phyloP scores from a whole-genome alignment of 805 yeast genomes.

The Wickerhamiella musiphila region DNA sequence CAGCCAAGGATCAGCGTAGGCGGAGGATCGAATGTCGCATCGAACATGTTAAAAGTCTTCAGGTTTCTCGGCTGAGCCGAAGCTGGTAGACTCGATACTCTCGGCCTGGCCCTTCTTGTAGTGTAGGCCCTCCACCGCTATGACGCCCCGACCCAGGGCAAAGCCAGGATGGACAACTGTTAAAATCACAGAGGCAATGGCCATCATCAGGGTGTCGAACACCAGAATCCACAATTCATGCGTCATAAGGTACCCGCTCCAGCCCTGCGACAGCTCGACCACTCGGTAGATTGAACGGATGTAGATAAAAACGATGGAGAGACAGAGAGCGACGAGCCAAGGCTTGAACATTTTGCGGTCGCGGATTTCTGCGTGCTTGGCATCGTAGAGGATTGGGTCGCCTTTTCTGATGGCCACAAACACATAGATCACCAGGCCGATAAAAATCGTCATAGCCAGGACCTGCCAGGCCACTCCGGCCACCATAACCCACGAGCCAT shows the following conservation, averaged over 20 bases:
- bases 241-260: constrained; percentile 46
- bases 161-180: constrained; percentile 49
- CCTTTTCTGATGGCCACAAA: constrained; percentile 5
- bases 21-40: too few relatives aligned
- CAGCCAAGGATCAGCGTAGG: too few relatives aligned
- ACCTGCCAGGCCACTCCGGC: constrained; percentile 72
- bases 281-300: constrained; percentile 59
- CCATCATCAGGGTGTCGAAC: constrained; percentile 47
- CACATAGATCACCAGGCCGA: constrained; percentile 32
- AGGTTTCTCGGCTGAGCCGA: too few relatives aligned
- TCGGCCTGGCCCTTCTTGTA: too few relatives aligned
- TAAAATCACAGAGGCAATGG: constrained; percentile 29
- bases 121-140: constrained; percentile 15
- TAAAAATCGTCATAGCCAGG: constrained; percentile 44
- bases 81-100: too few relatives aligned
- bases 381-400: constrained; percentile 8
- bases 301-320: constrained; percentile 36
- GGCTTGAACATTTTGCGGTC: constrained; percentile 11
- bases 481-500: constrained; percentile 60
- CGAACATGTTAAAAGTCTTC: too few relatives aligned
- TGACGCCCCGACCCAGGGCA: constrained; percentile 27
- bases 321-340: constrained; percentile 13
- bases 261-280: constrained; percentile 55
- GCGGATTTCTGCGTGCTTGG: constrained; percentile 9
- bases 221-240: constrained; percentile 42